Percentiles rank a stretch among this genome's conserved stretches.
These are phyloP conservation scores for Pseudopithomyces maydicus DNA, from an alignment of 2,329 filamentous ascomycete genomes.

Conservation along the genomic window DNA sequence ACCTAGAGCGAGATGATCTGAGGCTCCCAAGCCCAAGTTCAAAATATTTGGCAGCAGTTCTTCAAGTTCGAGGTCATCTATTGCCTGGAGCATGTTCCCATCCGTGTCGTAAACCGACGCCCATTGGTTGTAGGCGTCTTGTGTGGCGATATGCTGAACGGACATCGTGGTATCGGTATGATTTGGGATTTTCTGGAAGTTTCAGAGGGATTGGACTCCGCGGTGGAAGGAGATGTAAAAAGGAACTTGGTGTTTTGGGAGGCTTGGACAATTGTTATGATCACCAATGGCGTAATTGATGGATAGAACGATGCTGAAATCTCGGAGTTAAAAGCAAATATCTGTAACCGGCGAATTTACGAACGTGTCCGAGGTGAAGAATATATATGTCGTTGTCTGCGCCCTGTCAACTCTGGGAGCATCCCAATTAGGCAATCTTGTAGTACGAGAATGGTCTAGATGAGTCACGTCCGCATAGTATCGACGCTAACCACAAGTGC, in stretches of 20 bases:
- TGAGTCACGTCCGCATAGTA: constrained; percentile 37
- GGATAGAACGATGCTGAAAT: background rate
- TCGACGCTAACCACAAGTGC: constrained; percentile 1
- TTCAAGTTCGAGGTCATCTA: constrained; percentile 64
- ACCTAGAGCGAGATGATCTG: constrained; percentile 15
- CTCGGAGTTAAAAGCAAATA: background rate
- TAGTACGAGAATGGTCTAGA: constrained; percentile 26
- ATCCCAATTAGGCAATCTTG: constrained; percentile 30
- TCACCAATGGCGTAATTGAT: constrained; percentile 43
- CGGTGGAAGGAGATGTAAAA: constrained; percentile 43
- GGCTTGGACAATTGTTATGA: constrained; percentile 47
- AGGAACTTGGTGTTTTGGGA: constrained; percentile 37
- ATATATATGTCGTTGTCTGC: constrained; percentile 22
- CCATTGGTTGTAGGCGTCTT: constrained; percentile 57
- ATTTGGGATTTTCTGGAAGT: constrained; percentile 22
- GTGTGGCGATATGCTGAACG: constrained; percentile 45
- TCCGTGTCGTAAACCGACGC: constrained; percentile 66
- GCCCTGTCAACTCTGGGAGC: constrained; percentile 19
- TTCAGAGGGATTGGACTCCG: constrained; percentile 37
- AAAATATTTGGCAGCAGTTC: constrained; percentile 58
- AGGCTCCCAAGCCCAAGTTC: constrained; percentile 9
- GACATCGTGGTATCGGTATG: constrained; percentile 17
- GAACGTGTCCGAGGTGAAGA: constrained; percentile 19
- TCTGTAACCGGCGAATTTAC: background rate
- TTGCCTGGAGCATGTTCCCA: constrained; percentile 68